Evolutionary conservation across 169 alveolate species (phyloP).

Genomic region (Plasmodium falciparum): DNA sequence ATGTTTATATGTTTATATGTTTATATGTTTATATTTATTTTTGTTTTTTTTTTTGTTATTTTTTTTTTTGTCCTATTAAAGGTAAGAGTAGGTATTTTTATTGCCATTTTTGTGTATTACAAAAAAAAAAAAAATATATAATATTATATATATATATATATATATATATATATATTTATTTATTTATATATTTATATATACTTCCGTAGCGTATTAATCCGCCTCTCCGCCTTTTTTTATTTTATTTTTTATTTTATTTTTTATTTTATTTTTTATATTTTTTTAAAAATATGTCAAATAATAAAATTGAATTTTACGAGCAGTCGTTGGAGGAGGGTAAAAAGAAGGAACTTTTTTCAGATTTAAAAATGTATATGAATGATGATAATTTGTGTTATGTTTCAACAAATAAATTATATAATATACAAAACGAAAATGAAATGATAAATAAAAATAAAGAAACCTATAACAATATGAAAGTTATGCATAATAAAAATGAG

Average conservation of each 20-base stretch:
- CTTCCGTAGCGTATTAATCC: not conserved
- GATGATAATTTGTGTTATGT: conserved; percentile 12
- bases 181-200: not conserved
- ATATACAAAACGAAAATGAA: conserved; percentile 38
- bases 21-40: not conserved
- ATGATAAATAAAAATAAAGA: not conserved
- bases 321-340: conserved; percentile 4
- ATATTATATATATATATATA: not conserved
- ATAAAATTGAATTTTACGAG: not conserved
- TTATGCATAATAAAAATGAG: no score
- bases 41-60: not conserved
- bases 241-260: not conserved
- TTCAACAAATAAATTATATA: conserved; percentile 15
- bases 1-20: not conserved
- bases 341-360: conserved; percentile 5
- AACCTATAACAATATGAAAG: no score
- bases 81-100: no score
- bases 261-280: not conserved
- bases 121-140: not conserved
- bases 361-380: not conserved
- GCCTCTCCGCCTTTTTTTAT: not conserved
- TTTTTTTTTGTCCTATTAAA: not conserved
- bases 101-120: not conserved
- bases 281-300: conserved; percentile 2
- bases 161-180: not conserved